Conservation (phyloP, 257 asterid species). For the Solanum virginianum region DNA sequence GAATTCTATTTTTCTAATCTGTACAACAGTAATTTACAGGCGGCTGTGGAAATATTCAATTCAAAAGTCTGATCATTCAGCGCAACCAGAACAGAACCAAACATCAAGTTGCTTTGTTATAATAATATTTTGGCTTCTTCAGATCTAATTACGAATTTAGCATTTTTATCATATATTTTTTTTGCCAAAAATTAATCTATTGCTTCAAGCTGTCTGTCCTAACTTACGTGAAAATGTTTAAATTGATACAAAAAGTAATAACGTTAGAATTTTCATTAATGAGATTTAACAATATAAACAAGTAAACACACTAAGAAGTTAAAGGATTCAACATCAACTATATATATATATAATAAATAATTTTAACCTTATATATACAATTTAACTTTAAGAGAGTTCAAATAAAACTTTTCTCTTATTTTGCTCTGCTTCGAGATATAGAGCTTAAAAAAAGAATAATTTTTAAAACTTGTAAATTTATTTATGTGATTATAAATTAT, state of each 20-base stretch:
- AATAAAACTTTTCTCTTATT: no score
- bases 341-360: no score
- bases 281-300: no score
- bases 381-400: neutral
- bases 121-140: neutral
- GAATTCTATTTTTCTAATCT: no score
- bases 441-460: no score
- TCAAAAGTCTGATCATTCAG: neutral
- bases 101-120: neutral
- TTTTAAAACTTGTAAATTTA: no score
- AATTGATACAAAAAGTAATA: rapidly evolving
- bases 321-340: no score
- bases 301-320: no score
- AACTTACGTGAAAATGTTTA: neutral
- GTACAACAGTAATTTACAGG: neutral
- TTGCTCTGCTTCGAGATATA: no score
- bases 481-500: neutral
- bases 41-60: neutral
- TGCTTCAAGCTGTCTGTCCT: rapidly evolving
- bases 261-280: no score
- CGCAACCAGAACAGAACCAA: neutral
- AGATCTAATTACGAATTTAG: neutral
- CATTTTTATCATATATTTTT: neutral
- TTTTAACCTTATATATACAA: neutral
- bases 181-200: neutral